phyloP scores from a whole-genome alignment of 352 stramenopile species.

The Phytopythium ostracodes region DNA sequence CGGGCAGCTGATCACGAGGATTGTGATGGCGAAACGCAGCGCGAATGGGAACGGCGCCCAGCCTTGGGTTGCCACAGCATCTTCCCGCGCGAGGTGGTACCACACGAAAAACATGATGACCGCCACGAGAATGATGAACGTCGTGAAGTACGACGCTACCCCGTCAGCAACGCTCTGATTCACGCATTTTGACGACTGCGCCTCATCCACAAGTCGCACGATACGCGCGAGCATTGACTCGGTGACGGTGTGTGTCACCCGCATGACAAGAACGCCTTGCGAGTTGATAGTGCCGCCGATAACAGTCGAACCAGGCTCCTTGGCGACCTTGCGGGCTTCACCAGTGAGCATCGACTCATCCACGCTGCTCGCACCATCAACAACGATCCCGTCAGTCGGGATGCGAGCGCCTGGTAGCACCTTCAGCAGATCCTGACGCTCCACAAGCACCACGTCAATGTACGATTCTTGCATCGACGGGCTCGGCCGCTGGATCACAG shows the following conservation, averaged over 20 bases:
- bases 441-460: slow-evolving; percentile 73
- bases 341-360: slow-evolving; percentile 82
- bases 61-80: slow-evolving; percentile 37
- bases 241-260: slow-evolving; percentile 66
- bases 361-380: slow-evolving; percentile 57
- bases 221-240: slow-evolving; percentile 79
- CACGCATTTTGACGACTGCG: slow-evolving; percentile 56
- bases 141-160: slow-evolving; percentile 70
- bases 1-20: slow-evolving; percentile 76
- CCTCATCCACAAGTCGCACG: slow-evolving; percentile 66
- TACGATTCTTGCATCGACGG: slow-evolving; percentile 43
- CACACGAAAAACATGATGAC: slow-evolving; percentile 64
- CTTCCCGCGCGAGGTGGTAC: slow-evolving; percentile 51
- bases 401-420: slow-evolving; percentile 64
- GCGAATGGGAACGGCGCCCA: slow-evolving; percentile 65
- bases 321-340: slow-evolving; percentile 63
- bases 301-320: slow-evolving; percentile 48
- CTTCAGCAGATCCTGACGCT: slow-evolving; percentile 65
- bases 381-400: slow-evolving; percentile 68
- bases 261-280: slow-evolving; percentile 61
- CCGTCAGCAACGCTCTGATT: slow-evolving; percentile 64
- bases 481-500: neutral
- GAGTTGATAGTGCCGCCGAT: slow-evolving; percentile 73
- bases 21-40: slow-evolving; percentile 74
- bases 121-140: slow-evolving; percentile 63